phyloP scores from a whole-genome alignment of 2,329 filamentous ascomycete genomes.

The Dryadomyces quercus-mongolicae region DNA sequence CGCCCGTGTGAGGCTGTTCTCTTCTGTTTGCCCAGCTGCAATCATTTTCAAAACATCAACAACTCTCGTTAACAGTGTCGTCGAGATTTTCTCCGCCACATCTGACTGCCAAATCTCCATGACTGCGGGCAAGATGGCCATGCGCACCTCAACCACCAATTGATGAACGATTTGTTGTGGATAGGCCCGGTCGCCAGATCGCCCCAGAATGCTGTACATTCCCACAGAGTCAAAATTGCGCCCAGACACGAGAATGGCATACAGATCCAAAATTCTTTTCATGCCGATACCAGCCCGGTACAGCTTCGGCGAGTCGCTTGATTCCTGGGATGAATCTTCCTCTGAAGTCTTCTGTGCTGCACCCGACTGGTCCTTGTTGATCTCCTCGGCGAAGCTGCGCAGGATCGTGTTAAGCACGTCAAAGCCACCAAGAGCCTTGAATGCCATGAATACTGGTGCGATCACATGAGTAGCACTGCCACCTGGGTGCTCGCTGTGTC shows the following conservation, averaged over 20 bases:
- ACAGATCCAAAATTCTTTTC: slow-evolving; percentile 77
- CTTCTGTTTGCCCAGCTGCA: slow-evolving; percentile 65
- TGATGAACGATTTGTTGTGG: slow-evolving; percentile 44
- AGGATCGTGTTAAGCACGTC: slow-evolving; percentile 62
- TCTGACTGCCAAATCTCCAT: slow-evolving; percentile 74
- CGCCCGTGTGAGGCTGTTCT: background rate
- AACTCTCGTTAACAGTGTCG: slow-evolving; percentile 59
- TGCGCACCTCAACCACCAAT: slow-evolving; percentile 75
- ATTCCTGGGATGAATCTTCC: slow-evolving; percentile 13
- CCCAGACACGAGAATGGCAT: slow-evolving; percentile 60
- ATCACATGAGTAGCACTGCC: slow-evolving; percentile 36
- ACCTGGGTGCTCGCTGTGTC: slow-evolving; percentile 31
- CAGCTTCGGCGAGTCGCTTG: slow-evolving; percentile 32
- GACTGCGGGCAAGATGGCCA: slow-evolving; percentile 65
- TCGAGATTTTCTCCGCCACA: slow-evolving; percentile 69
- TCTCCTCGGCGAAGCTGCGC: slow-evolving; percentile 47
- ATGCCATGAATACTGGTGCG: slow-evolving; percentile 72
- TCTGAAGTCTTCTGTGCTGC: background rate
- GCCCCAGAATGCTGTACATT: slow-evolving; percentile 29
- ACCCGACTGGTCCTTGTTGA: slow-evolving; percentile 22
- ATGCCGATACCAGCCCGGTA: slow-evolving; percentile 47
- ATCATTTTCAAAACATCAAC: slow-evolving; percentile 76
- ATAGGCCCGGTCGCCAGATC: slow-evolving; percentile 28
- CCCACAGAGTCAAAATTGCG: slow-evolving; percentile 74
- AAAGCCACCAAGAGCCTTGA: slow-evolving; percentile 72